Evolutionary conservation across 495 filamentous ascomycete species (phyloP), one percentile per base, ranked within the genome.

Genomic region (Aspergillus nanangensis): DNA sequence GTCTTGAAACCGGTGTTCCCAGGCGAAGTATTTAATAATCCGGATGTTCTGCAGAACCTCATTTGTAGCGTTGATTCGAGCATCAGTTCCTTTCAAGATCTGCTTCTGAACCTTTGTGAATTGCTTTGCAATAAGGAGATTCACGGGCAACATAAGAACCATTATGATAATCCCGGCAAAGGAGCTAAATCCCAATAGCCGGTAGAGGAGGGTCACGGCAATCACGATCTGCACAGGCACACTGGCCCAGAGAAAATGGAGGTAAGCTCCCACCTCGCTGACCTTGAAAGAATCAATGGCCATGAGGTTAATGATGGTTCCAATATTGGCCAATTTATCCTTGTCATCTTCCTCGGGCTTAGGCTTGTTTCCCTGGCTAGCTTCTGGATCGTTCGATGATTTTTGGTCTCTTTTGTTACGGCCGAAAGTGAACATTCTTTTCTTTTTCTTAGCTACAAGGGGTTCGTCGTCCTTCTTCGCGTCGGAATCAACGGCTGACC

Each of bases 11-110:
- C 94, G 86, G 48, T 87, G 83, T 63, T 99, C 94, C 94, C 94
- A 99, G 2, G 94, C 92, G 62, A 99, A 99, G 65, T 90, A 99
- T 64, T 99, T 99, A 79, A 99, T 97, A 56, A 99, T 96, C 24
- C 94, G 81, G 53, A 99, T 97, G 53, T 96, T 99, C 57, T 94
- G 92, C 18, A 99, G 75, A 7, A 97, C 87, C 63, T 99, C 94
- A 64, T 97, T 97, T 7, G 94, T 97, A 3, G 88, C 84, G 63
- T 97, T 86, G 50, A 99, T 99, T 25, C 94, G 84, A 53, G 92
- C 90, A 69, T 99, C 94, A 4, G 94, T 97, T 11, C 90, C 89
- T 42, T 88, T 83, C 72, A 97, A 85, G 52, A 99, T 96, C 53
- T 79, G 77, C 62, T 91, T 91, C 61, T 97, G 92, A 4, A 86